These are phyloP conservation scores for Phytophthora meadii DNA, from an alignment of 352 stramenopile genomes.

Conservation along the genomic window DNA sequence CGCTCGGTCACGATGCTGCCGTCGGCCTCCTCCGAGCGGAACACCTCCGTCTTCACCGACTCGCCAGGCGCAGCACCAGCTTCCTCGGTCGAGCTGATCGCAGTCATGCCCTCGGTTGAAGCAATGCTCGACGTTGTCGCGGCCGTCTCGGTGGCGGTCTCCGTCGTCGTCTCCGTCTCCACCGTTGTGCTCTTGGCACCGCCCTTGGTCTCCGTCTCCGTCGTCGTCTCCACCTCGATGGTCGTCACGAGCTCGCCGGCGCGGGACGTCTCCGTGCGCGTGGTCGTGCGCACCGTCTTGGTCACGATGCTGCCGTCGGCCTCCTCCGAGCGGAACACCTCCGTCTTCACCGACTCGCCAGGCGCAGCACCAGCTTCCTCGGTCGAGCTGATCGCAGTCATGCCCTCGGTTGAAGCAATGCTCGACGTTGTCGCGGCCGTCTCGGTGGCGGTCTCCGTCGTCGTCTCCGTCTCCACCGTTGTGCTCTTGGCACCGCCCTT, in stretches of 20 bases:
- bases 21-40: conserved; percentile 15
- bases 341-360: conserved; percentile 9
- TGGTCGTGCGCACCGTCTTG: conserved; percentile 24
- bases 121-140: conserved; percentile 16
- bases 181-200: conserved; percentile 20
- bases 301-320: conserved; percentile 14
- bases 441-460: conserved; percentile 17
- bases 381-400: conserved; percentile 14
- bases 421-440: conserved; percentile 11
- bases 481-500: neutral
- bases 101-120: conserved; percentile 19
- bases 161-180: conserved; percentile 24
- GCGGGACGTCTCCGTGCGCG: conserved; percentile 12
- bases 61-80: conserved; percentile 9
- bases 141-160: conserved; percentile 21
- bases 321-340: conserved; percentile 19
- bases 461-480: conserved; percentile 7
- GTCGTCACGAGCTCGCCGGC: conserved; percentile 23
- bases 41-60: conserved; percentile 25
- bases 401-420: conserved; percentile 12
- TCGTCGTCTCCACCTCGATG: conserved; percentile 29
- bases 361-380: conserved; percentile 11
- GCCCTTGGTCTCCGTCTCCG: conserved; percentile 16
- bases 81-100: conserved; percentile 22
- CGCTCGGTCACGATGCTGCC: too few relatives aligned